Base-by-base conservation (phyloP, 805 yeast species). In the Blastobotrys peoriensis region DNA sequence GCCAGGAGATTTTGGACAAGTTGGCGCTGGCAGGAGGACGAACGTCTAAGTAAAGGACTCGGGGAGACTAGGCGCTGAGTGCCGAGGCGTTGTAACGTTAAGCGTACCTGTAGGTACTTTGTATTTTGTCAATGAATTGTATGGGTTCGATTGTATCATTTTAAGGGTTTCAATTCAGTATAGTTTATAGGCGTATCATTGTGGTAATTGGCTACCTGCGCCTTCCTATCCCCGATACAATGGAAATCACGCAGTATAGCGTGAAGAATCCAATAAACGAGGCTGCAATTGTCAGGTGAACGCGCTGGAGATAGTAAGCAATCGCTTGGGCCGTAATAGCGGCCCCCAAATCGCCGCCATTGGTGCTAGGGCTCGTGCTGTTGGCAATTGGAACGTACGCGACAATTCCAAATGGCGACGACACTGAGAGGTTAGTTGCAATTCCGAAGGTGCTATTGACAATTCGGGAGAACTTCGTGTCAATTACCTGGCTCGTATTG, bases 41-140 rank as follows among this genome's bases (percentile, higher is more conserved):
- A 33, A 43, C 25, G 35, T 9, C 95, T 94, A 33, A 45, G 25
- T 20, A 39, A 36, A n/a, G n/a, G n/a, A n/a, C n/a, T n/a, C n/a
- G n/a, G n/a, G n/a, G n/a, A n/a, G n/a, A n/a, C n/a, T n/a, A n/a
- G n/a, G n/a, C n/a, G n/a, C n/a, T n/a, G n/a, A n/a, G n/a, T n/a
- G n/a, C n/a, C n/a, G n/a, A n/a, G n/a, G n/a, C n/a, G n/a, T n/a
- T n/a, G n/a, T n/a, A n/a, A n/a, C n/a, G n/a, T n/a, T n/a, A n/a
- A n/a, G n/a, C n/a, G n/a, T n/a, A n/a, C n/a, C n/a, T n/a, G n/a
- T n/a, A n/a, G n/a, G 6, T 16, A 28, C 13, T n/a, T 28, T n/a
- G 13, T n/a, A 28, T n/a, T 28, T 28, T n/a, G 3, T 28, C 33
- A 28, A 28, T 28, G 33, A 28, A 28, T 4, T 28, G 15, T 28